Evolutionary conservation across 108 stramenopile genomes (phyloP), one percentile per base, ranked within the genome.

Genomic region (Schizochytrium sp.): DNA sequence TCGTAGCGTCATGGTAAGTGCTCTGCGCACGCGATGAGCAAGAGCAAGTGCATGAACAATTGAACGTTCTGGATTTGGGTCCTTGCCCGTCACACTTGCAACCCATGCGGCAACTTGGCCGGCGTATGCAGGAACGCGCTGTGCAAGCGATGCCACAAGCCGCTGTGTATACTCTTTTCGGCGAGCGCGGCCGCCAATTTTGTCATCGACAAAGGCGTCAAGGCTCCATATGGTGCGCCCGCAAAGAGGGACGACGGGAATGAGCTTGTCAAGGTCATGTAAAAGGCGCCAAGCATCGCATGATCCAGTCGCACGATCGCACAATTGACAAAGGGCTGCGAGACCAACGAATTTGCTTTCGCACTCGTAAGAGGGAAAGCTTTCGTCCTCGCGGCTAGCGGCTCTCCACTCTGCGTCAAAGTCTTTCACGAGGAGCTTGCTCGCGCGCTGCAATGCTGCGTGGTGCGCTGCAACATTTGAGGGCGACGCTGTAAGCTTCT

Each of bases 341-440:
- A 83, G 4, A 25, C 76, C 76, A 12, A 83, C 51, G 4, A 83
- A 23, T 18, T 53, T 83, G n/a, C 25, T 23, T 28, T 83, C 76
- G 76, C 76, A 83, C 76, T 47, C 76, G 51, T 83, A 83, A 12
- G 48, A 53, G 51, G 76, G 76, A 23, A 83, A 83, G 4, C n/a
- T 53, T 45, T 83, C 76, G 12, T 47, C 51, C 76, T 83, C 76
- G n/a, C 51, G 76, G 51, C 51, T 83, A 12, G 76, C 76, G n/a
- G 76, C 76, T 45, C 48, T 6, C 76, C 76, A 83, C 76, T 83
- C 76, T 6, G 76, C 76, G n/a, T 83, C 76, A 23, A 83, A 23
- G 76, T 83, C 76, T 18, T 28, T 47, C 0, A 83, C 51, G 25
- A 53, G 48, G 25, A 83, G 76, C 0, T 53, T 23, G 48, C 45